Base-by-base conservation (phyloP, 805 yeast species). In the Cyberlindnera saturnus region DNA sequence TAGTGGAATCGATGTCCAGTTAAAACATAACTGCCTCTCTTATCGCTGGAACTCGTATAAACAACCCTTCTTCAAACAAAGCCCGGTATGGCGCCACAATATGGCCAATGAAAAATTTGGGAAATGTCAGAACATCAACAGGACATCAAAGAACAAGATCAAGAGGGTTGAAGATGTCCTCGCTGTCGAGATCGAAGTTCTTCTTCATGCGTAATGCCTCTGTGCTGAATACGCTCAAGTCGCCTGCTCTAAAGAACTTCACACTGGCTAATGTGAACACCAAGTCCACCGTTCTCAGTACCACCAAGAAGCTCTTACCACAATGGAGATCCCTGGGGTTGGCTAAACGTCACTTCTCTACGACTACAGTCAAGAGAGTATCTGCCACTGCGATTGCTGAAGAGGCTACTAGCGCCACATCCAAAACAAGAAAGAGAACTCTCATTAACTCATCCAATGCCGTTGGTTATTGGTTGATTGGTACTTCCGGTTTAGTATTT, bases 391-490 rank as follows among this genome's bases (percentile, higher is more conserved):
- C 36, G 9, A 16, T 23, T 8, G 28, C 28, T 5, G 28, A 23
- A 23, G 28, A 23, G 11, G 11, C 28, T 2, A 8, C 43, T 15
- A 37, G 29, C 23, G 32, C 43, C 30, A 17, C 16, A 7, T 28
- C 43, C 4, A 42, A 42, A 20, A 11, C 34, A 14, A 43, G 58
- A 39, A 49, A 48, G 34, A 54, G 59, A 48, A 36, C 40, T 9
- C 42, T 46, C 32, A 47, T 41, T 44, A 55, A 49, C 55, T 42
- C 51, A 38, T 70, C 79, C 36, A 79, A 74, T 42, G 58, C 65
- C 29, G 91, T 88, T 3, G 96, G 95, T 0, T 86, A 84, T 60
- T 84, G 98, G 87, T 74, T 95, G 43, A 66, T 90, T 6, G 91
- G 93, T 19, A 82, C 95, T 1, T 85, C 97, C 2, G 83, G 85